A percentile compares a stretch with the other conserved stretches of the same genome.
phyloP scores from a whole-genome alignment of 768 basidiomycete species.

The Mycena amicta region DNA sequence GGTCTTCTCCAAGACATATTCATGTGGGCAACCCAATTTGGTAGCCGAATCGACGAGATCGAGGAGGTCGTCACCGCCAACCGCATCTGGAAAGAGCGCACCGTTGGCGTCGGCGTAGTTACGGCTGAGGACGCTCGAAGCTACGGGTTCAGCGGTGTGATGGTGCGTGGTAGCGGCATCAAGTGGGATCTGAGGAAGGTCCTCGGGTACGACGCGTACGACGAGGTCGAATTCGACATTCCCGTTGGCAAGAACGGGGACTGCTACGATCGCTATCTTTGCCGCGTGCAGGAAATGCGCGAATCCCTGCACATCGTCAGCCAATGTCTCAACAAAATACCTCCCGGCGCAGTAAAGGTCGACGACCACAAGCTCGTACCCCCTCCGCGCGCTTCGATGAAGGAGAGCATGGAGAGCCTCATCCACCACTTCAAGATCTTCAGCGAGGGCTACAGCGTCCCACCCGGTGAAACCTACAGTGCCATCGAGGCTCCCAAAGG shows the following conservation, averaged over 20 bases:
- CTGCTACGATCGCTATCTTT: conserved; percentile 97
- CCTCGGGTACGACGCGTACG: conserved; percentile 94
- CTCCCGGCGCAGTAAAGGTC: conserved; percentile 86
- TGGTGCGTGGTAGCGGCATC: conserved; percentile 92
- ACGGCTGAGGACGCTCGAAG: conserved; percentile 91
- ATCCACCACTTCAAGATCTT: conserved; percentile 99
- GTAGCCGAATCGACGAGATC: conserved; percentile 89
- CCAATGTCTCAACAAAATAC: conserved; percentile 97
- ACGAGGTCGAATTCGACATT: conserved; percentile 93
- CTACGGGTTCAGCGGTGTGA: conserved; percentile 95
- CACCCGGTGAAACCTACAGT: conserved; percentile 93
- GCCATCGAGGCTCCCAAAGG: conserved; percentile 99
- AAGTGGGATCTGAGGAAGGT: conserved; percentile 95
- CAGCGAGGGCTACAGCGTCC: conserved; percentile 96
- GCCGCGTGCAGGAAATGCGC: conserved; percentile 97
- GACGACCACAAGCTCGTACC: conserved; percentile 98
- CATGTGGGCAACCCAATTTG: conserved; percentile 96
- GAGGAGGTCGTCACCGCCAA: conserved; percentile 98
- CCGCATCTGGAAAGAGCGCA: conserved; percentile 97
- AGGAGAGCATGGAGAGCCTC: conserved; percentile 97
- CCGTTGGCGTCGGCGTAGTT: conserved; percentile 86
- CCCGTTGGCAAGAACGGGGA: conserved; percentile 97
- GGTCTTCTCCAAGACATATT: conserved; percentile 99
- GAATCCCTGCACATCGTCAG: conserved; percentile 89
- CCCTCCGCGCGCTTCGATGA: conserved; percentile 96